Percentiles rank a stretch among this genome's conserved stretches.
These are phyloP conservation scores for Pleurotus platypus DNA, from an alignment of 768 basidiomycete species.

Conservation along the genomic window DNA sequence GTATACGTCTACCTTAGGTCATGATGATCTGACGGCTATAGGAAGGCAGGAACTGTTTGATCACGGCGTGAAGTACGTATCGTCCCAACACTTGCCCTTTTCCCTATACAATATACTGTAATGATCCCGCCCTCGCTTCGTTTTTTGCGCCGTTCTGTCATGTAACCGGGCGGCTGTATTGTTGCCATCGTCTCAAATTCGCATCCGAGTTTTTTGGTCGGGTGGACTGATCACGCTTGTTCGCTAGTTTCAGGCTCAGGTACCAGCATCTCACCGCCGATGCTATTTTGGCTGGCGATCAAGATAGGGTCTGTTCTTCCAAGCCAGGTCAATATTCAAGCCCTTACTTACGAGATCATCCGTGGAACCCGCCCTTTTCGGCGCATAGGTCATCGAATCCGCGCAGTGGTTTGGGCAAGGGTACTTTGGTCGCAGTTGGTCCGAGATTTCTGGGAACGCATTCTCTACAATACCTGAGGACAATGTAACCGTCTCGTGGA, in stretches of 20 bases:
- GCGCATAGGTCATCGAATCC: conserved; percentile 28
- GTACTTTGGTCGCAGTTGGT: conserved; percentile 31
- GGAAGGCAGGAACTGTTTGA: conserved; percentile 36
- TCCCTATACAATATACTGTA: neutral
- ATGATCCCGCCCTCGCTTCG: neutral
- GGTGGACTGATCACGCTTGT: neutral
- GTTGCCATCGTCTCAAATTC: neutral
- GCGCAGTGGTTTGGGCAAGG: conserved; percentile 37
- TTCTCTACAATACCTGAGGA: conserved; percentile 24
- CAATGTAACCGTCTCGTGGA: conserved; percentile 32
- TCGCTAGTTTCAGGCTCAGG: conserved; percentile 21
- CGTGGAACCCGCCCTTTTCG: neutral
- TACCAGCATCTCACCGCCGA: conserved; percentile 24
- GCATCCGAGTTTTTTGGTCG: neutral
- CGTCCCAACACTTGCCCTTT: neutral
- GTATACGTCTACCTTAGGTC: conserved; percentile 27
- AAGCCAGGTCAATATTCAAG: neutral
- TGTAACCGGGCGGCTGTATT: neutral
- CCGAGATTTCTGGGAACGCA: conserved; percentile 20
- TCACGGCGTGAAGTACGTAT: conserved; percentile 32
- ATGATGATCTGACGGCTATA: conserved; percentile 31
- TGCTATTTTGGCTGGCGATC: conserved; percentile 24
- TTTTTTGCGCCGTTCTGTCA: neutral
- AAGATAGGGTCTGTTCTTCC: conserved; percentile 22
- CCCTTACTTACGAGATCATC: neutral